phyloP scores from a whole-genome alignment of 2,329 filamentous ascomycete genomes.

The Fusarium sterilihyphosum region DNA sequence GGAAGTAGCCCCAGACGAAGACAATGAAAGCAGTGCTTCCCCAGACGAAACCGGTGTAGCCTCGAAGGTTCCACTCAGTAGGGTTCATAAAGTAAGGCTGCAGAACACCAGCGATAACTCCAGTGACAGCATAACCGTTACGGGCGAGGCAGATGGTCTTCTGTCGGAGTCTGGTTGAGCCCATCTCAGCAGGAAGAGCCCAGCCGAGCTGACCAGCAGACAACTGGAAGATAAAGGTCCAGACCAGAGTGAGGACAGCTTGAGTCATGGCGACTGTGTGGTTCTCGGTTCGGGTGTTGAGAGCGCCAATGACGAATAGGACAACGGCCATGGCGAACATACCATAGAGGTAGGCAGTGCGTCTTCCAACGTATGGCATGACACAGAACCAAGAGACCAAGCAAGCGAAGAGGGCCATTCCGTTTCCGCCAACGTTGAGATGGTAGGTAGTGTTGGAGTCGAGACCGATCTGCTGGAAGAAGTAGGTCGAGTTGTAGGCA shows the following conservation, averaged over 20 bases:
- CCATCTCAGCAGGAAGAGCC: conserved; percentile 47
- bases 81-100: conserved; percentile 53
- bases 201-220: conserved; percentile 51
- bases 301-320: conserved; percentile 54
- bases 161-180: conserved; percentile 45
- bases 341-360: conserved; percentile 57
- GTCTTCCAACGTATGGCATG: conserved; percentile 56
- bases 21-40: conserved; percentile 38
- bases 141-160: conserved; percentile 48
- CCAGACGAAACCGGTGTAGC: conserved; percentile 52
- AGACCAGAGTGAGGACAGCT: conserved; percentile 49
- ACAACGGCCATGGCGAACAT: conserved; percentile 52
- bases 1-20: conserved; percentile 54
- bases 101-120: conserved; percentile 40
- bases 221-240: conserved; percentile 49
- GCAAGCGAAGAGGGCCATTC: conserved; percentile 55
- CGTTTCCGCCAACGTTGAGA: conserved; percentile 53
- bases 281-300: conserved; percentile 49
- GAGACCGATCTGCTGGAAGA: conserved; percentile 53
- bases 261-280: conserved; percentile 46
- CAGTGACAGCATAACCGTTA: conserved; percentile 38
- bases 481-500: conserved; percentile 54
- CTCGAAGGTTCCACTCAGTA: conserved; percentile 50
- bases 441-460: conserved; percentile 44
- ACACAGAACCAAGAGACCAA: conserved; percentile 54